Evolutionary conservation across 257 asterid genomes (phyloP), one percentile per base, ranked within the genome.

Genomic region (Eustoma russellianum): DNA sequence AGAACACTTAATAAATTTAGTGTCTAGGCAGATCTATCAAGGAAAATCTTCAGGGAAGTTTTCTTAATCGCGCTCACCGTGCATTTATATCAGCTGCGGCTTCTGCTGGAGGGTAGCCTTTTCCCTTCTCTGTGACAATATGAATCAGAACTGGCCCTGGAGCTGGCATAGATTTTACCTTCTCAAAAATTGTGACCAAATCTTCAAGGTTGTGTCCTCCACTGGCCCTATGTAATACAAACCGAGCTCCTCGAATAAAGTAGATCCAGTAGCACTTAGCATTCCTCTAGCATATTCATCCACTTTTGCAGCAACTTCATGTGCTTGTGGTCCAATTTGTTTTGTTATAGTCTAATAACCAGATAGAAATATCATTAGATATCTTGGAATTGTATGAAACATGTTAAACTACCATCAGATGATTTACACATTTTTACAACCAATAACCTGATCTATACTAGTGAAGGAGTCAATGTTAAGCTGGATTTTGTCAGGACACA

Each of bases 241-340:
- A 7, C 95, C 91, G 2, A 86, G 83, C 78, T 86, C 94, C 75
- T 86, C 95, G 53, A 86, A 86, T 50, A 86, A 70, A 0, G 82
- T 74, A 3, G 95, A 86, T 13, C 94, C 91, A 2, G 85, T 28
- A 61, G 78, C 87, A 68, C 85, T 74, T n/a, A 86, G 28, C 91
- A 86, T 83, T 13, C 95, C 95, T 28, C 95, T 74, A 3, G 95
- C 94, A 47, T 83, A 86, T 67, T 86, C 95, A 48, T 86, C 95
- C 48, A 86, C 73, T 65, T 86, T 86, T 4, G 94, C 94, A 0
- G 95, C 95, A 17, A 80, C 80, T 69, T 78, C 82, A 62, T 86
- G 95, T 48, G 93, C 81, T 63, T 76, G 83, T 14, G 83, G 74
- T 46, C 95, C 95, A 33, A 86, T 83, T 70, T 86, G 86, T 67